phyloP scores from a whole-genome alignment of 345 rosid genomes.

The Cardamine occulta region DNA sequence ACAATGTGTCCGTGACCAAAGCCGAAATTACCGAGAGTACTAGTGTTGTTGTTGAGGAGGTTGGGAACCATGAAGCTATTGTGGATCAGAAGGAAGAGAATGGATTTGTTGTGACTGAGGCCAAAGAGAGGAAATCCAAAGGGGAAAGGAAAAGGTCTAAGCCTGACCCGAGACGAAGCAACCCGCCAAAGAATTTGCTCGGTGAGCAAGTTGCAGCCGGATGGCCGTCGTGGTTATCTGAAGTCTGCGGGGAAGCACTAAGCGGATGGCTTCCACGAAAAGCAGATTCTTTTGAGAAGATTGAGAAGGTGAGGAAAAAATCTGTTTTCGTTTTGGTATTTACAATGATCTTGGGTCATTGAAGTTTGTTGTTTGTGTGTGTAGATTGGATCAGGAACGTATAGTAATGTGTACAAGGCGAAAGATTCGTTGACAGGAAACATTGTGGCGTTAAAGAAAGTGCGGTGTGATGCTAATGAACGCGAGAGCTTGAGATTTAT shows the following conservation, averaged over 20 bases:
- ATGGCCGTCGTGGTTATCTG: slow-evolving; percentile 93
- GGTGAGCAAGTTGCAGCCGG: slow-evolving; percentile 97
- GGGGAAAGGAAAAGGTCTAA: slow-evolving; percentile 72
- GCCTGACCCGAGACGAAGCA: slow-evolving; percentile 62
- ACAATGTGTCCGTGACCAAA: slow-evolving; percentile 46
- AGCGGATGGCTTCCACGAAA: slow-evolving; percentile 93
- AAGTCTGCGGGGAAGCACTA: slow-evolving; percentile 90
- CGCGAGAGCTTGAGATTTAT: slow-evolving; percentile 89
- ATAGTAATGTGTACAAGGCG: slow-evolving; percentile 97
- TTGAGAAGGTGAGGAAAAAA: slow-evolving; percentile 67
- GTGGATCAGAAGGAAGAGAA: slow-evolving; percentile 50
- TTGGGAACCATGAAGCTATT: slow-evolving; percentile 54
- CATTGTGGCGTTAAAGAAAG: slow-evolving; percentile 94
- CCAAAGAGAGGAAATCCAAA: slow-evolving; percentile 58
- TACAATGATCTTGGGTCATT: not conserved
- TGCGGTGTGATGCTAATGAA: slow-evolving; percentile 79
- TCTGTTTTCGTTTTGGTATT: slow-evolving; percentile 25
- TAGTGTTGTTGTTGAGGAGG: slow-evolving; percentile 45
- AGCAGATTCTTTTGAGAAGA: slow-evolving; percentile 95
- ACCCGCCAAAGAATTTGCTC: slow-evolving; percentile 62
- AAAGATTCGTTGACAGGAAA: slow-evolving; percentile 75
- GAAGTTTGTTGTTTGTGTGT: slow-evolving; percentile 19
- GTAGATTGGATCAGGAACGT: slow-evolving; percentile 96
- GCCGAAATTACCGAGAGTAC: slow-evolving; percentile 23
- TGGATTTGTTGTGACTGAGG: slow-evolving; percentile 45